Base-by-base conservation (phyloP, 2,329 filamentous ascomycete genomes). In the Metarhizium anisopliae region DNA sequence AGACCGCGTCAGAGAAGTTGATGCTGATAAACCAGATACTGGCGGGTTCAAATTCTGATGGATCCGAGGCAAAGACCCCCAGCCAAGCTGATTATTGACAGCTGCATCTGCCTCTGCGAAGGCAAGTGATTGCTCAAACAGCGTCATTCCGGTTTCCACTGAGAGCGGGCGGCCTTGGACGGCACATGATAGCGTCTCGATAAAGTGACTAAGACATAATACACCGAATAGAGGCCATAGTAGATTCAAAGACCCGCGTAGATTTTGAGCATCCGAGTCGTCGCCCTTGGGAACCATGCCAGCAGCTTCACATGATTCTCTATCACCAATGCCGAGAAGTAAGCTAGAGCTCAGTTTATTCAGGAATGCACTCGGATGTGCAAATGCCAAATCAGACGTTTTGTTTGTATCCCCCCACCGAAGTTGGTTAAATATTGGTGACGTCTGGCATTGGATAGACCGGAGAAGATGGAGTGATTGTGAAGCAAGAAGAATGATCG, bases 41-140 rank as follows among this genome's bases (percentile, higher is more conserved):
- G 57, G 32, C 3, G 60, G 56, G 51, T 64, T 70, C 2, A 72
- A 63, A 29, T 72, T 64, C 32, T 74, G 71, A 30, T 74, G 71
- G 13, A 73, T 70, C 49, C 79, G 76, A 54, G 79, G 67, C 60
- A 89, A 86, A 1, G 83, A 64, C 0, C 86, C 84, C 69, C 91
- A 83, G 13, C 86, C 86, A 14, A 96, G 80, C 52, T 91, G 88
- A 61, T 86, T 89, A 63, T 85, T 86, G 50, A 96, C 85, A 60
- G 92, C 88, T 35, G 89, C 87, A 68, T 99, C 94, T 8, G 93
- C 93, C 70, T 99, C 94, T 11, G 93, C 90, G 72, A 97, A 99
- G 2, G 93, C 93, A 8, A 99, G 77, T 0, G 92, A 96, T 66
- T 96, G 92, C 68, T 99, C 94, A 64, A 97, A 96, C 2, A 96